Evolutionary conservation across 2,329 filamentous ascomycete species (phyloP).

Genomic region (Aspergillus alliaceus): DNA sequence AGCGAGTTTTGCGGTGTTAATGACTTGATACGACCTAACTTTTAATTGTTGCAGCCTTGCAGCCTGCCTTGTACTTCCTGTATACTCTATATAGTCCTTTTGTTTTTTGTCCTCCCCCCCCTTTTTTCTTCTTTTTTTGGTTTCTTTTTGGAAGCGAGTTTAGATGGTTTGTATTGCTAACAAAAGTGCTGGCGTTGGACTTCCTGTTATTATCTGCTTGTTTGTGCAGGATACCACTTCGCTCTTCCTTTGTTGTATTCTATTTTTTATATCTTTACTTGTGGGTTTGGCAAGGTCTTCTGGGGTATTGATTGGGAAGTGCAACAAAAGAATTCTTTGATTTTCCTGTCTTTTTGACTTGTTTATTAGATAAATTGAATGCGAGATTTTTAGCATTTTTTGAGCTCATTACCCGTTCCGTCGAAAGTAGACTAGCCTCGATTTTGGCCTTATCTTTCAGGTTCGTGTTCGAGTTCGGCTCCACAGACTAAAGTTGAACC

Average conservation of each 20-base stretch:
- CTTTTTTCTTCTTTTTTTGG: slow-evolving; percentile 1
- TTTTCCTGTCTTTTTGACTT: background rate
- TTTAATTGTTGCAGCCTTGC: slow-evolving; percentile 13
- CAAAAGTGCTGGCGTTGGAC: slow-evolving; percentile 25
- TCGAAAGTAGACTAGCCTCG: background rate
- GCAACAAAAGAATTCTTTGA: background rate
- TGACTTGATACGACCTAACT: slow-evolving; percentile 22
- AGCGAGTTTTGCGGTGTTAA: slow-evolving; percentile 19
- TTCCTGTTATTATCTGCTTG: slow-evolving; percentile 17
- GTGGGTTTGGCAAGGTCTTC: slow-evolving; percentile 6
- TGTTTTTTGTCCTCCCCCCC: too few species aligned
- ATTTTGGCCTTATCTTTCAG: background rate
- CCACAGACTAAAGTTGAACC: slow-evolving; percentile 15
- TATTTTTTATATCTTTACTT: too few species aligned
- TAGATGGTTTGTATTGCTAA: slow-evolving; percentile 26
- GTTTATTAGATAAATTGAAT: background rate
- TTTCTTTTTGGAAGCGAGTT: slow-evolving; percentile 22
- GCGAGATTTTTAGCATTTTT: background rate
- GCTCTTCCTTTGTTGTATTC: slow-evolving; percentile 15
- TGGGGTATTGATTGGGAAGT: slow-evolving; percentile 1
- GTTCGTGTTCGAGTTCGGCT: slow-evolving; percentile 11
- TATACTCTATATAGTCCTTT: background rate
- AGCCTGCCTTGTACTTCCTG: background rate
- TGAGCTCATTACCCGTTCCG: background rate
- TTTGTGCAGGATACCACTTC: slow-evolving; percentile 33